Base-by-base conservation (phyloP, 2,329 filamentous ascomycete species). In the Torrubiella hemipterigena region DNA sequence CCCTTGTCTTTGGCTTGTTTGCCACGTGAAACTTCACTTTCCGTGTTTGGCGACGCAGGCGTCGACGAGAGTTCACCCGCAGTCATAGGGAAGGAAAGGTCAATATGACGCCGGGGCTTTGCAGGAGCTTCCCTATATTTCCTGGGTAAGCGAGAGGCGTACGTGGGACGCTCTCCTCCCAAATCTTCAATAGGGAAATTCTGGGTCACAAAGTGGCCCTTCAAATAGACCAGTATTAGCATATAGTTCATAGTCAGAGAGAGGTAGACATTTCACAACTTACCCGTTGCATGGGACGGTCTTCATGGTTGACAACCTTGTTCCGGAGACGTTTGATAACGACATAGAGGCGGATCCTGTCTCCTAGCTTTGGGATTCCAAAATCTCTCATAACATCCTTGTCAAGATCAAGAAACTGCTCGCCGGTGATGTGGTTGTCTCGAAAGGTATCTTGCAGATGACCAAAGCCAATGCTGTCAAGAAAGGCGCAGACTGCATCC, bases 351-450 rank as follows among this genome's bases (percentile, higher is more conserved):
- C 89, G 82, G 21, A 98, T 89, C 32, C 91, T 78, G 55, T 98
- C 91, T 41, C 91, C 91, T 42, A 98, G 83, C 58, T 96, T 98
- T 45, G 94, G 93, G 45, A 98, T 89, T 26, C 91, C 91, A 75
- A 98, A 93, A 55, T 98, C 91, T 56, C 94, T 93, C 40, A 98
- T 68, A 24, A 93, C 85, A 34, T 86, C 80, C 64, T 94, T 93
- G 57, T 98, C 91, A 68, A 95, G 89, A 59, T 98, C 91, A 44
- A 98, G 69, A 27, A 98, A 66, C 51, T 93, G 95, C 60, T 95
- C 86, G 47, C 91, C 91, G 51, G 91, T 98, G 63, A 98, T 95
- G 56, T 96, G 84, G 55, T 98, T 94, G 51, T 77, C 77, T 58
- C 82, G 60, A 58, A 95, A 95, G 17, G 94, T 58, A 48, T 82